Evolutionary conservation across 768 basidiomycete species (phyloP), one percentile per base, ranked within the genome.

Genomic region (Tricholoma matsutake): DNA sequence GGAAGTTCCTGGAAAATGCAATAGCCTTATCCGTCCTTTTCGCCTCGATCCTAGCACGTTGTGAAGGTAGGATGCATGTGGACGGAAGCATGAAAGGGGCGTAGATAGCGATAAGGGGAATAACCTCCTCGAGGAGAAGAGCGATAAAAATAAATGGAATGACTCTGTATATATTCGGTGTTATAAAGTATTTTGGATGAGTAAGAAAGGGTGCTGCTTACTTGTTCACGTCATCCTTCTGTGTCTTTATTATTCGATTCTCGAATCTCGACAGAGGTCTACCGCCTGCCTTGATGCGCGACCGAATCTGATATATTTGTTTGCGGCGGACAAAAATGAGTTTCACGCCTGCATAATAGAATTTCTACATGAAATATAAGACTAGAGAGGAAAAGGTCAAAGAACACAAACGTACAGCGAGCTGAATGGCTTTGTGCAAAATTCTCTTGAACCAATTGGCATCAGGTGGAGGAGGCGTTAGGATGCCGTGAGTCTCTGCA

Each of bases 31-130:
- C 81, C 65, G 67, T 80, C 72, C 75, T 85, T 79, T 71, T 79
- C 63, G 71, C 78, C 69, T 75, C 88, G 78, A 76, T 94, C 75
- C 77, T 88, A 71, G 69, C 78, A 37, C 81, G 85, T 75, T 95
- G 93, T 11, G 89, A 86, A 1, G 93, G 90, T 5, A 95, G 82
- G 58, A 94, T 81, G 69, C 92, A 94, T 0, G 93, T 94, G 2
- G 92, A 94, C 0, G 93, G 93, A 28, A 95, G 84, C 77, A 92
- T 81, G 69, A 83, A 84, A 1, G 93, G 93, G n/a, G 84, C 86
- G 68, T 91, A 94, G 62, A 95, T 83, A 28, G 91, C 91, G 63
- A 94, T 83, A 63, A 95, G 80, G 13, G 93, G 93, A 58, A 95
- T 83, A 34, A 89, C 70, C 72, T 95, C 93, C 72, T 95, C 93